These are phyloP conservation scores for Funneliformis caledonium DNA, from an alignment of 371 early-diverging fungal species.

Conservation along the genomic window DNA sequence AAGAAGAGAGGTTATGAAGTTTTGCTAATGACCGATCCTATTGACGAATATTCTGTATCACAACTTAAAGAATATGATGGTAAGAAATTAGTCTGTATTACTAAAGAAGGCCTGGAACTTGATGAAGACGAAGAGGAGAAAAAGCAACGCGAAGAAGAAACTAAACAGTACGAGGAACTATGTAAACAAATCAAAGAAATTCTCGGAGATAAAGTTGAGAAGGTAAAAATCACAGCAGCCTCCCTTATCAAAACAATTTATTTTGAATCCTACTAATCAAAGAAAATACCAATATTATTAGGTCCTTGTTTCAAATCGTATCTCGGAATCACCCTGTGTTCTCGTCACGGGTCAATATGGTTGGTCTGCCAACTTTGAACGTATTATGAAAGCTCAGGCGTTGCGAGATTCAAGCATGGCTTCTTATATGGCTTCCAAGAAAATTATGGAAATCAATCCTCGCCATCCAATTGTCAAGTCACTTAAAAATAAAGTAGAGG, in stretches of 20 bases:
- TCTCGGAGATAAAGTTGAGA: slow-evolving; percentile 98
- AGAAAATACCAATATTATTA: neutral
- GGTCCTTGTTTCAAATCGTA: slow-evolving; percentile 85
- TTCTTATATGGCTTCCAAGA: slow-evolving; percentile 97
- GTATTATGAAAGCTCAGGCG: slow-evolving; percentile 99
- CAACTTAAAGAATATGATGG: slow-evolving; percentile 99
- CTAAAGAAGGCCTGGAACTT: slow-evolving; percentile 98
- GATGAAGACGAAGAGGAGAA: slow-evolving; percentile 97
- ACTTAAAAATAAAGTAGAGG: slow-evolving; percentile 85
- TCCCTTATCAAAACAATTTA: neutral
- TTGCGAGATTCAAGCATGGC: slow-evolving; percentile 94
- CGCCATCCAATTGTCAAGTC: slow-evolving; percentile 91
- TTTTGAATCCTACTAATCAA: neutral
- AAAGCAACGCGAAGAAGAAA: slow-evolving; percentile 85
- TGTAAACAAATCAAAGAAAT: slow-evolving; percentile 87
- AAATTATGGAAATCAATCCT: slow-evolving; percentile 98
- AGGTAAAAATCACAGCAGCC: slow-evolving; percentile 61
- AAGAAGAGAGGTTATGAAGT: slow-evolving; percentile 98
- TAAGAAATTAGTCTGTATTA: slow-evolving; percentile 96
- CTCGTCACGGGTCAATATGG: slow-evolving; percentile 98
- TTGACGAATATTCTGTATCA: slow-evolving; percentile 96
- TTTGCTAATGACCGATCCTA: slow-evolving; percentile 94
- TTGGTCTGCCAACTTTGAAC: slow-evolving; percentile 99
- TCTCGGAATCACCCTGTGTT: slow-evolving; percentile 95
- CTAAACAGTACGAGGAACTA: slow-evolving; percentile 80